These are phyloP conservation scores for Phialocephala sp. DNA, from an alignment of 2,329 filamentous ascomycete species.

Conservation along the genomic window DNA sequence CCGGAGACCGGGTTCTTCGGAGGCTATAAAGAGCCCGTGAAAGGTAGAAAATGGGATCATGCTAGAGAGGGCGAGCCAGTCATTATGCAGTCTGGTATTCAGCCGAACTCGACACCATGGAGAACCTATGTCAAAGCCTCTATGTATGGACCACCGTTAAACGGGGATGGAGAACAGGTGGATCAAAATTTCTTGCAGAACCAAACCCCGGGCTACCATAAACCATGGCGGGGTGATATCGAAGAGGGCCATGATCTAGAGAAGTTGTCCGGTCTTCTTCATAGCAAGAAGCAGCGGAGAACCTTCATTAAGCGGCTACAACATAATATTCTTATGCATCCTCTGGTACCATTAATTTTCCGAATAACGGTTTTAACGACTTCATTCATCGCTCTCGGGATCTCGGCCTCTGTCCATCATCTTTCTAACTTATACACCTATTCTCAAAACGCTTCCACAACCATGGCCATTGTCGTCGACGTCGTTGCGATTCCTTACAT, in stretches of 20 bases:
- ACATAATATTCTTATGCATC: slow-evolving; percentile 42
- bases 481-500: slow-evolving; percentile 88
- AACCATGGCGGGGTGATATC: slow-evolving; percentile 43
- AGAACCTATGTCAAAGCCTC: slow-evolving; percentile 41
- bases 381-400: slow-evolving; percentile 78
- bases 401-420: slow-evolving; percentile 77
- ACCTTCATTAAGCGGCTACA: slow-evolving; percentile 37
- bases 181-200: slow-evolving; percentile 38
- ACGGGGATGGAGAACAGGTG: slow-evolving; percentile 39
- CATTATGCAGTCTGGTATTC: slow-evolving; percentile 38
- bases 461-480: slow-evolving; percentile 90
- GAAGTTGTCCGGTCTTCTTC: slow-evolving; percentile 36
- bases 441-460: slow-evolving; percentile 74
- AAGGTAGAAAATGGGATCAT: slow-evolving; percentile 45
- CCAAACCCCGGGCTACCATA: slow-evolving; percentile 43
- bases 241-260: slow-evolving; percentile 38
- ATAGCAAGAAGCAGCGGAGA: slow-evolving; percentile 39
- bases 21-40: slow-evolving; percentile 41
- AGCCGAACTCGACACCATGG: slow-evolving; percentile 38
- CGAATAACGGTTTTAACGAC: slow-evolving; percentile 83
- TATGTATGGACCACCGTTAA: slow-evolving; percentile 38
- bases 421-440: slow-evolving; percentile 47
- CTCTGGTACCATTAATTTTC: slow-evolving; percentile 84
- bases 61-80: slow-evolving; percentile 43
- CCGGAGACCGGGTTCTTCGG: slow-evolving; percentile 42